phyloP scores from a whole-genome alignment of 2,329 filamentous ascomycete species.

The Xylaria sp. region DNA sequence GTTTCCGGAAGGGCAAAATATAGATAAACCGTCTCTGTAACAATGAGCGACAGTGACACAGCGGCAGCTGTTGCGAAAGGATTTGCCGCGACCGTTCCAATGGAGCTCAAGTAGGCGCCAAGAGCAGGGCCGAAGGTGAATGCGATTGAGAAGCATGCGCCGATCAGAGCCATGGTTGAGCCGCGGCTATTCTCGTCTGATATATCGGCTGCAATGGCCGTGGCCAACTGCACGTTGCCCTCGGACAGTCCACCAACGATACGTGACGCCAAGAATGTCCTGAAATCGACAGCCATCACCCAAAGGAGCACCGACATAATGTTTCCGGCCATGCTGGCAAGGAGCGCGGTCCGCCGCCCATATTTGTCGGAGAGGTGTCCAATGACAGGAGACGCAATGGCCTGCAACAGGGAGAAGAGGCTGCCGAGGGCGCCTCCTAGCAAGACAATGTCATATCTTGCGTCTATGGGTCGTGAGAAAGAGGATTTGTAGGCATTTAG shows the following conservation, averaged over 20 bases:
- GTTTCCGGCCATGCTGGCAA: constrained; percentile 93
- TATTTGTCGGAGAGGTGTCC: constrained; percentile 88
- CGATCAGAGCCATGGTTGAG: constrained; percentile 94
- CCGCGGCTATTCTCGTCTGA: constrained; percentile 86
- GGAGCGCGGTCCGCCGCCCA: constrained; percentile 85
- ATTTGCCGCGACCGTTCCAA: constrained; percentile 83
- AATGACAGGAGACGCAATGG: constrained; percentile 90
- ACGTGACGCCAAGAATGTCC: constrained; percentile 93
- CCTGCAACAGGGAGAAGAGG: constrained; percentile 90
- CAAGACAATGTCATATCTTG: constrained; percentile 95
- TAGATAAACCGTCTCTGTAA: constrained; percentile 88
- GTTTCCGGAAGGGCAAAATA: constrained; percentile 90
- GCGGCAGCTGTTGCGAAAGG: constrained; percentile 94
- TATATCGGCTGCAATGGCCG: constrained; percentile 96
- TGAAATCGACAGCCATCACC: constrained; percentile 93
- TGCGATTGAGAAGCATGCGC: constrained; percentile 94
- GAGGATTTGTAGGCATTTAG: constrained; percentile 95
- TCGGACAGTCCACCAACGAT: constrained; percentile 94
- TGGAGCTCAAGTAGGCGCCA: constrained; percentile 84
- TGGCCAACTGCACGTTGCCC: constrained; percentile 95
- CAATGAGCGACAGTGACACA: constrained; percentile 85
- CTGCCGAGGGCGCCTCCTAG: constrained; percentile 94
- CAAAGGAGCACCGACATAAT: constrained; percentile 93
- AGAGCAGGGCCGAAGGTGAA: constrained; percentile 96
- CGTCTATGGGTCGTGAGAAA: constrained; percentile 92